Base-by-base conservation (phyloP, 176 grass and related monocot genomes). In the Saccharum spontaneum region DNA sequence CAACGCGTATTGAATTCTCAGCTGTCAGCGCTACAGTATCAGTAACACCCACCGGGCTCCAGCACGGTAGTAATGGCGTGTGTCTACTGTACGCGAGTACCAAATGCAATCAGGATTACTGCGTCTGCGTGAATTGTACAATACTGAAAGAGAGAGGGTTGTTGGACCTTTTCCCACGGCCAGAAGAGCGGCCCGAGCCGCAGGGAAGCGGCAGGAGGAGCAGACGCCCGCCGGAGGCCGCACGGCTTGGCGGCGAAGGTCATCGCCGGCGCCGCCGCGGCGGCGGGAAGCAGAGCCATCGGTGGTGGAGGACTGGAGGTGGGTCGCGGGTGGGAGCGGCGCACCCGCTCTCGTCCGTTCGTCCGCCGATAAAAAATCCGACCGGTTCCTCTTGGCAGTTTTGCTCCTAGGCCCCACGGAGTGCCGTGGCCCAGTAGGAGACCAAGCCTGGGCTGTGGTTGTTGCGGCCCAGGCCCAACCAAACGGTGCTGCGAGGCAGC, bases 111-210 rank as follows among this genome's bases (percentile, higher is more conserved):
- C 62, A 65, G 62, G 62, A 28, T 28, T 28, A 28, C 28, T 66
- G 63, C 24, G 28, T 28, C 63, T 31, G 28, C 22, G 72, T 24
- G 17, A 68, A 7, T 16, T 60, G 64, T 55, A 5, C 59, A 17
- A 38, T 61, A 26, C 2, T 50, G 5, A n/a, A 4, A 18, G 8
- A 9, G 4, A 8, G 17, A 54, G 50, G 3, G 46, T 6, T 60
- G 7, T 0, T 16, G 74, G 73, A 98, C 96, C 91, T 95, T 95
- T 78, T 98, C 60, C 96, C 93, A 98, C 46, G 96, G 96, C 96
- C 96, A 98, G 87, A 98, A 95, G 91, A 94, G 93, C 22, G 93
- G 96, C 1, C 85, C 85, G 40, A 95, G 49, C 40, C 91, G 93
- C 28, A 87, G 85, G 61, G 83, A 86, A 11, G 70, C 81, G 34